Evolutionary conservation across 768 basidiomycete species (phyloP), one percentile per base, ranked within the genome.

Genomic region (Trametes punicea): DNA sequence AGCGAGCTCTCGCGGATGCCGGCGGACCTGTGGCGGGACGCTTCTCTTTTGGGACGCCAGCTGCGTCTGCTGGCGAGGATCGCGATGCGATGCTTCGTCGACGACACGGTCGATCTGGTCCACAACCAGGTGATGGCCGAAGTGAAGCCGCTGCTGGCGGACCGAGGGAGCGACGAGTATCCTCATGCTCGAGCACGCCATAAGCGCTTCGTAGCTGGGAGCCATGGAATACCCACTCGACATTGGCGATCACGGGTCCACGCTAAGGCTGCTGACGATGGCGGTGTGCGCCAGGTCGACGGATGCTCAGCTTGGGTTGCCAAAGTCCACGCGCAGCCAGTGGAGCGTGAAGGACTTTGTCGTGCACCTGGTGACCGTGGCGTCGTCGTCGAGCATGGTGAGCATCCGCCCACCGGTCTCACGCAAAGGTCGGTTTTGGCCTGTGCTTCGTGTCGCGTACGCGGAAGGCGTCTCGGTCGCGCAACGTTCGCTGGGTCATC

Each of bases 271-370:
- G 27, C 26, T 46, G 20, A 46, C 15, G 8, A 29, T 10, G 8
- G 18, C 18, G 11, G 27, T 46, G 3, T 46, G 23, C 45, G n/a
- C 27, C 6, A 30, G n/a, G 9, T 15, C 10, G 11, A 18, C 45
- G 11, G 27, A 18, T 29, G 45, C 45, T 21, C 20, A 18, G 27
- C 45, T 5, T 6, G 45, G 45, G 26, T 21, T 46, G 9, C 45
- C 45, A 6, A 23, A 29, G 27, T 46, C 45, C 29, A 18, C 45
- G 20, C 21, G 25, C 10, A n/a, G 27, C 4, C 45, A 46, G 10
- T 46, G 45, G 45, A 46, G 45, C 45, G n/a, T 29, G 15, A 21
- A 10, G 45, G 45, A 46, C 45, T 46, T 46, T 26, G 45, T 46
- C 45, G 11, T 5, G 20, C 45, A 46, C 45, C 45, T 46, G 5